phyloP scores from a whole-genome alignment of 192 early-diverging fungal species.

The Phlyctochytrium arcticum region DNA sequence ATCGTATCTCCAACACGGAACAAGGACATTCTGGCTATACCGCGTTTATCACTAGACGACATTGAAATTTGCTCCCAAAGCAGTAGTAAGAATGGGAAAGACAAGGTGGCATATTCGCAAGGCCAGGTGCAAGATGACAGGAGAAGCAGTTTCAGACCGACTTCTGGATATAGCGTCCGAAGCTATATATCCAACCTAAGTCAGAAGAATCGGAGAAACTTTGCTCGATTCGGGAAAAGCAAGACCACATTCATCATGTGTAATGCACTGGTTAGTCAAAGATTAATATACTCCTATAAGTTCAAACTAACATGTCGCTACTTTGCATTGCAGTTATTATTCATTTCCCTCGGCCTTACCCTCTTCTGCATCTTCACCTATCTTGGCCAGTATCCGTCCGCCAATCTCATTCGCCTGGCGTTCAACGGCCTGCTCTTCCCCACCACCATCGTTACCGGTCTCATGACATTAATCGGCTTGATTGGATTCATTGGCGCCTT shows the following conservation, averaged over 20 bases:
- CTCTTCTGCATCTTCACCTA: conserved; percentile 15
- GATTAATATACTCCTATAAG: neutral
- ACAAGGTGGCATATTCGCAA: too few species aligned
- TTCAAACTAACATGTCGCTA: neutral
- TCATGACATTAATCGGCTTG: conserved; percentile 8
- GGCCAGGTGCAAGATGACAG: too few species aligned
- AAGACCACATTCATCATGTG: conserved; percentile 25
- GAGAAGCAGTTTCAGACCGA: neutral
- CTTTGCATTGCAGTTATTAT: conserved; percentile 17
- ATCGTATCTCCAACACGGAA: too few species aligned
- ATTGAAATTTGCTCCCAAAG: too few species aligned
- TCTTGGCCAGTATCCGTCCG: neutral
- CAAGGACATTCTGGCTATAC: too few species aligned
- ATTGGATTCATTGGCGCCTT: conserved; percentile 33
- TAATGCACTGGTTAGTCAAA: conserved; percentile 21
- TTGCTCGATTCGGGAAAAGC: conserved; percentile 23
- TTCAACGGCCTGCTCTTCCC: conserved; percentile 13
- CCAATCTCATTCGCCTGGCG: conserved; percentile 9
- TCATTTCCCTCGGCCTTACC: conserved; percentile 6
- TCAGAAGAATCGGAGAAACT: conserved; percentile 4
- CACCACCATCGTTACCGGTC: conserved; percentile 1
- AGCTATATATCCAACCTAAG: conserved; percentile 17
- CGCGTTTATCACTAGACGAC: too few species aligned
- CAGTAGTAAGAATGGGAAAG: too few species aligned
- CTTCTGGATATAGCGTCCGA: neutral